phyloP scores from a whole-genome alignment of 2,329 filamentous ascomycete species.

The Aspergillus vadensis region DNA sequence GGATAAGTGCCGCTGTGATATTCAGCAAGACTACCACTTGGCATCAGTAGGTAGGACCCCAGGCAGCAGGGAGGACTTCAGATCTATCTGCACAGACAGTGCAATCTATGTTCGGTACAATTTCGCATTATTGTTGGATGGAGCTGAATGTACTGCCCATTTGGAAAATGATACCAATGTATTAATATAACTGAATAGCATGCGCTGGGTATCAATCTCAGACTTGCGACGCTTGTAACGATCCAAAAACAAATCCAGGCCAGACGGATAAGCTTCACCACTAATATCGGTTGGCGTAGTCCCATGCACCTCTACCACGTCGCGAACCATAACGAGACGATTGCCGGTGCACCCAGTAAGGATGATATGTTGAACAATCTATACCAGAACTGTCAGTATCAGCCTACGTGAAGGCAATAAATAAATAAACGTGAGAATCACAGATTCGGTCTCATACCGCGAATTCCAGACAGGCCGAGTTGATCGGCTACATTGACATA shows the following conservation, averaged over 20 bases:
- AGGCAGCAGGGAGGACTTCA: too few species aligned
- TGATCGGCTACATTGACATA: conserved; percentile 50
- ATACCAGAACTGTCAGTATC: conserved; percentile 1
- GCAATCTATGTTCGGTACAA: too few species aligned
- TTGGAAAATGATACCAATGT: too few species aligned
- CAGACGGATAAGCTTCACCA: neutral
- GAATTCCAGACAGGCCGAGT: conserved; percentile 43
- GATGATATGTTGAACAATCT: conserved; percentile 48
- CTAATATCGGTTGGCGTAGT: neutral
- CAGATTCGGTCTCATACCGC: conserved; percentile 38
- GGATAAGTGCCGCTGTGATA: too few species aligned
- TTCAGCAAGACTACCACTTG: too few species aligned
- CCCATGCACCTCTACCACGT: conserved; percentile 1
- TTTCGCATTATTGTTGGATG: too few species aligned
- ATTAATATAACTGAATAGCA: too few species aligned
- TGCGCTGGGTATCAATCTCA: too few species aligned
- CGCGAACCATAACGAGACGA: conserved; percentile 26
- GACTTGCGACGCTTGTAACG: neutral
- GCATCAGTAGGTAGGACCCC: too few species aligned
- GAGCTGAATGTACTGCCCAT: too few species aligned
- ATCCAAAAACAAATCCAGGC: neutral
- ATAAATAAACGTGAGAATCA: conserved; percentile 15
- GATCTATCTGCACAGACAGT: too few species aligned
- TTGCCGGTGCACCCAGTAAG: conserved; percentile 35
- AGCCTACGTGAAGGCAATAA: neutral